A percentile compares a stretch with the other conserved stretches of the same genome.
Conservation (phyloP, 2,329 filamentous ascomycete genomes). For the Pochonia chlamydosporia region DNA sequence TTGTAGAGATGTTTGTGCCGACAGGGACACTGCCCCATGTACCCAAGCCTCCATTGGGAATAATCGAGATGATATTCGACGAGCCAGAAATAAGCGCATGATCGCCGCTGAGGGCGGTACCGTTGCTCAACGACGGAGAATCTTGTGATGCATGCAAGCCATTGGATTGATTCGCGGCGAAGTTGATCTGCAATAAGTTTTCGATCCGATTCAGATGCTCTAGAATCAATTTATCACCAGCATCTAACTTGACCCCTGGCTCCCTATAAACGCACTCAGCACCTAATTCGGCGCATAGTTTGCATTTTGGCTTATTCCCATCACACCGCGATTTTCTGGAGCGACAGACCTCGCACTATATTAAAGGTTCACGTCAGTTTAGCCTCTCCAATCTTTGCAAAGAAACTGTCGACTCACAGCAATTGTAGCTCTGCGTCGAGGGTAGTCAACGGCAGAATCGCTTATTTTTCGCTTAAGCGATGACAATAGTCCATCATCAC, state of each 20-base stretch:
- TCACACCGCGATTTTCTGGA: conserved; percentile 77
- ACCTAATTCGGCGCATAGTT: conserved; percentile 74
- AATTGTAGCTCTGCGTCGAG: conserved; percentile 58
- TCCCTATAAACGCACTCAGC: conserved; percentile 82
- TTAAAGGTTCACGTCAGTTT: neutral
- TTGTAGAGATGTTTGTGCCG: conserved; percentile 67
- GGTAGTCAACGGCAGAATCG: conserved; percentile 57
- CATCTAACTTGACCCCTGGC: conserved; percentile 80
- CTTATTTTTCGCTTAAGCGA: conserved; percentile 58
- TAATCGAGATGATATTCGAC: conserved; percentile 44
- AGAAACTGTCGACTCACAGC: conserved; percentile 43
- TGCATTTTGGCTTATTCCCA: conserved; percentile 75
- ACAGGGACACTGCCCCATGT: conserved; percentile 58
- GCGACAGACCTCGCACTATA: conserved; percentile 72
- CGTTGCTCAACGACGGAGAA: conserved; percentile 60
- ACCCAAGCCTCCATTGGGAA: conserved; percentile 61
- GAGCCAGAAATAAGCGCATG: conserved; percentile 40
- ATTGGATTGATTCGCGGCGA: conserved; percentile 45
- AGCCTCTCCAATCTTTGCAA: too few relatives aligned
- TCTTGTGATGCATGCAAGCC: conserved; percentile 53
- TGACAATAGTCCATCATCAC: conserved; percentile 49
- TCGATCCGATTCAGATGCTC: conserved; percentile 75
- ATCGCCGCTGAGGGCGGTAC: conserved; percentile 55
- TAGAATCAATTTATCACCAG: conserved; percentile 78
- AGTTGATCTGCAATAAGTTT: conserved; percentile 65